A percentile compares a stretch with the other conserved stretches of the same genome.
These are phyloP conservation scores for Skeletonema costatum DNA, from an alignment of 108 stramenopile genomes.

Conservation along the genomic window DNA sequence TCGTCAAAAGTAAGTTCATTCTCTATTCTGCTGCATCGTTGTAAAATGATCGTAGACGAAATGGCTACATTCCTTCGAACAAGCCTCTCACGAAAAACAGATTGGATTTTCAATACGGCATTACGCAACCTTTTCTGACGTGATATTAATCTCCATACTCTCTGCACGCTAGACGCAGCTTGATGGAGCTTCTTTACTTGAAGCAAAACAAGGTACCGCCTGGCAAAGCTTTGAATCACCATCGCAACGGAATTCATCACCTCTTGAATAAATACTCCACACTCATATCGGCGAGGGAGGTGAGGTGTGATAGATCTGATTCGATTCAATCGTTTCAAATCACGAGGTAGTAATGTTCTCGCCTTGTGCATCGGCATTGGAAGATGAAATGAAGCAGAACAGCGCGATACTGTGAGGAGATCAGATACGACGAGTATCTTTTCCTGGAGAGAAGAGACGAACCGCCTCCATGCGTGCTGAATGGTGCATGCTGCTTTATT, in stretches of 20 bases:
- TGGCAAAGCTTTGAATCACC: constrained; percentile 36
- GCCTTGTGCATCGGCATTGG: constrained; percentile 6
- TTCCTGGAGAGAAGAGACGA: constrained; percentile 10
- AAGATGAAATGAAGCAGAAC: background rate
- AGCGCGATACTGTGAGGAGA: background rate
- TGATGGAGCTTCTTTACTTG: constrained; percentile 4
- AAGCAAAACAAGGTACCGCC: constrained; percentile 19
- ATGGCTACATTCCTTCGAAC: background rate
- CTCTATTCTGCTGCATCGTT: background rate
- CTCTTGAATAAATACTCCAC: constrained; percentile 43
- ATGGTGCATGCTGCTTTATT: constrained; percentile 33
- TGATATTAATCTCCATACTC: background rate
- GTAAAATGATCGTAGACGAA: background rate
- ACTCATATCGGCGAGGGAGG: constrained; percentile 33
- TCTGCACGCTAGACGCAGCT: constrained; percentile 1
- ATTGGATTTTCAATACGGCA: background rate
- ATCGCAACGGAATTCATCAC: constrained; percentile 45
- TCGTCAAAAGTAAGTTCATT: background rate
- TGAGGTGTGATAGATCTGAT: constrained; percentile 36
- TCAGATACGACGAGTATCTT: constrained; percentile 27
- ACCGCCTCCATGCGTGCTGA: constrained; percentile 32
- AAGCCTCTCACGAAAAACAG: background rate
- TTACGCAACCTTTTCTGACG: background rate
- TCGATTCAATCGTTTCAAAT: constrained; percentile 22
- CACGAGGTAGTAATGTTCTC: constrained; percentile 32